Base-by-base conservation (phyloP, 495 filamentous ascomycete species). In the Podospora anserina region DNA sequence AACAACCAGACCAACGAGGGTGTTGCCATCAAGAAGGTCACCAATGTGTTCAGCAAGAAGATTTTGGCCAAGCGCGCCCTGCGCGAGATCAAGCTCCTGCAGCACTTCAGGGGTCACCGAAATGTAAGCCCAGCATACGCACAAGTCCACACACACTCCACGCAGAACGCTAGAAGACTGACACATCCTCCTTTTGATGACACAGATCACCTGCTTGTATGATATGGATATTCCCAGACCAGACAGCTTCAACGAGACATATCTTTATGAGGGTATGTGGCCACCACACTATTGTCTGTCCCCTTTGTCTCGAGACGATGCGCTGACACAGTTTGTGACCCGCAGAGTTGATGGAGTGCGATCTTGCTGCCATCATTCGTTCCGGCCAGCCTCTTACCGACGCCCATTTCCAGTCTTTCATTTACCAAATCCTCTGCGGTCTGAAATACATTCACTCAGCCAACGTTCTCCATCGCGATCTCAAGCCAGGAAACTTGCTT, bases 21-120 rank as follows among this genome's bases (percentile, higher is more conserved):
- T n/a, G 94, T 99, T 65, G 95, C 95, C 68, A 92, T 99, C 82
- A 99, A 99, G 84, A 99, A 99, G 79, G 92, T 99, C 75, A 99
- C 95, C 81, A 99, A 99, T 90, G 96, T 99, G 69, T 98, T 99
- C 85, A 97, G 93, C 87, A 99, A 99, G 84, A 98, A 98, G 88
- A 99, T 99, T 72, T 84, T 99, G 68, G 95, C 95, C 68, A 99
- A 99, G 86, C 91, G 95, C 71, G 95, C 96, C 65, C 80, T 99
- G 83, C 88, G 96, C 79, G 95, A 99, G 82, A 97, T 99, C 80
- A 99, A 99, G 86, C 87, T 99, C 68, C 86, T 99, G 68, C 96
- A 97, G 83, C 95, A 99, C 77, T 99, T 99, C 85, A 82, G 95
- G 76, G 95, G 95, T 73, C 85, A 87, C 66, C 82, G 85, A 57